A percentile compares a stretch with the other conserved stretches of the same genome.
These are phyloP conservation scores for Phytopythium sindhum DNA, from an alignment of 352 stramenopile genomes.

Conservation along the genomic window DNA sequence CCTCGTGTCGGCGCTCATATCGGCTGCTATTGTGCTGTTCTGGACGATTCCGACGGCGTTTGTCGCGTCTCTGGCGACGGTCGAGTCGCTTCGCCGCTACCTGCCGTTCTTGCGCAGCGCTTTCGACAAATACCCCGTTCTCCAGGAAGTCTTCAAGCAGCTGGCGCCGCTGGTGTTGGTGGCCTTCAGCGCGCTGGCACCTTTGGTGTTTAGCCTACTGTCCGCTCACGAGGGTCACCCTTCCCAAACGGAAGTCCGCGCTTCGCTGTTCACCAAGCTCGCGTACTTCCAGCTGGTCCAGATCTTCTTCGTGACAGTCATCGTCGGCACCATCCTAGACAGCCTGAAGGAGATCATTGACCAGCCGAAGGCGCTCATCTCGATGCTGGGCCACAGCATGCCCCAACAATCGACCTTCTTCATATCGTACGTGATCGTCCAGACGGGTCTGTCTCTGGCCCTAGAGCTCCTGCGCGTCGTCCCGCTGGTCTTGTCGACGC, in stretches of 20 bases:
- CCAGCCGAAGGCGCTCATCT: conserved; percentile 62
- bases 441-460: conserved; percentile 50
- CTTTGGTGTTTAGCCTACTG: conserved; percentile 61
- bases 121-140: conserved; percentile 56
- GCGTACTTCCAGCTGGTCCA: conserved; percentile 81
- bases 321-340: conserved; percentile 74
- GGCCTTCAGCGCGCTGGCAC: conserved; percentile 54
- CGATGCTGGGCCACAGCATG: conserved; percentile 72
- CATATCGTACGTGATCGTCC: conserved; percentile 80
- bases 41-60: conserved; percentile 83
- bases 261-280: conserved; percentile 70
- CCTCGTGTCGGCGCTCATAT: conserved; percentile 54
- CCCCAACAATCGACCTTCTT: conserved; percentile 83
- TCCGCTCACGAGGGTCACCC: conserved; percentile 63
- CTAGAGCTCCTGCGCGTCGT: conserved; percentile 65
- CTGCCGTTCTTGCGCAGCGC: conserved; percentile 62
- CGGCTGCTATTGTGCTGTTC: conserved; percentile 66
- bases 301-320: conserved; percentile 80
- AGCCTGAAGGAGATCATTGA: conserved; percentile 70
- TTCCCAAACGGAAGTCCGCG: conserved; percentile 60
- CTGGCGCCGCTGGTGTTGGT: conserved; percentile 61
- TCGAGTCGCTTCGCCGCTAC: conserved; percentile 58
- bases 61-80: conserved; percentile 62
- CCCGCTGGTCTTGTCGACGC: conserved; percentile 36
- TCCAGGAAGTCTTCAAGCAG: conserved; percentile 70